Evolutionary conservation across 106 monocot species (phyloP), one percentile per base, ranked within the genome.

Genomic region (Phalaenopsis aphrodite): DNA sequence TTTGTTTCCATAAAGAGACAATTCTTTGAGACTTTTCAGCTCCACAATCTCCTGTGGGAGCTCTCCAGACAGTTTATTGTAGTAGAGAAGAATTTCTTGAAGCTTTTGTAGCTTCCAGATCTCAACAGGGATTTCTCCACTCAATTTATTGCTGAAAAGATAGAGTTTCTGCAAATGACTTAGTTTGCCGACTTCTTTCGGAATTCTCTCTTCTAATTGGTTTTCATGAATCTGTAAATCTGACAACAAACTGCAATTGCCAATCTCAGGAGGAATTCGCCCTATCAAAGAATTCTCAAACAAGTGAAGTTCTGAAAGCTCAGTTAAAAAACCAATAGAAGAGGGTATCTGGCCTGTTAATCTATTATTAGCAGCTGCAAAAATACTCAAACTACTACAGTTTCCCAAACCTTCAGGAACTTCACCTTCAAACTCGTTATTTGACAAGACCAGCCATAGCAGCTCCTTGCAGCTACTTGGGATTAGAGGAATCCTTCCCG

Each of bases 311-410:
- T 49, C 10, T 5, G 85, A 76, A 76, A 91, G 85, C 65, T 93
- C 83, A 1, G 82, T 72, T 41, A 90, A 75, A 45, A 49, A 85
- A 11, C 90, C 88, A 52, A 93, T 64, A 2, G 90, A 88, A 5
- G 84, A 37, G 43, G 95, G 98, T 74, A 99, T 93, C 15, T 47
- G 16, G 8, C 97, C 97, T 18, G 90, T 87, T 23, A 98, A 77
- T 41, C 46, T 72, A 56, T 92, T 94, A 23, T 48, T 45, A 21
- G 80, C 81, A 42, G 72, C 81, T 47, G 42, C 84, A 75, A 93
- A 77, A 3, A 0, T 18, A 8, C 56, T 85, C 75, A 93, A 81
- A 75, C 79, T 83, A 17, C 83, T 85, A 43, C 93, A 93, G 71
- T 86, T 93, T 49, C 88, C 88, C 17, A 93, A 56, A 72, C 82